Evolutionary conservation across 1,284 basidiomycete species (phyloP).

Genomic region (Malassezia furfur): DNA sequence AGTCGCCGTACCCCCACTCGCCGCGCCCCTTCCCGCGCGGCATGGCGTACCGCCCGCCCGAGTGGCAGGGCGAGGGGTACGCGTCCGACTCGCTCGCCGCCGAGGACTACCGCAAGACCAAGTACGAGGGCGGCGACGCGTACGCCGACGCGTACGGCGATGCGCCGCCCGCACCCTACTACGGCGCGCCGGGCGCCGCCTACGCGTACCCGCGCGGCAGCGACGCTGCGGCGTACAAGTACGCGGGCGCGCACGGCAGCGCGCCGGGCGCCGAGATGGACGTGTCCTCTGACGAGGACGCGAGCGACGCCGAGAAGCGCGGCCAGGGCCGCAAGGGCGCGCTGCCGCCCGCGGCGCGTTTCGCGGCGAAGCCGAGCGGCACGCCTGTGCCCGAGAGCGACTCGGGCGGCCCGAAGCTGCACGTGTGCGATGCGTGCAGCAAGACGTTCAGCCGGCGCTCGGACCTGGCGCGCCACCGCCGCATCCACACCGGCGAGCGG

Average conservation of each 20-base stretch:
- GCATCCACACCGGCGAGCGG: conserved; percentile 79
- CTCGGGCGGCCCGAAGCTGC: conserved; percentile 45
- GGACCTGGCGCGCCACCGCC: conserved; percentile 56
- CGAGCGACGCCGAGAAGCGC: conserved; percentile 8
- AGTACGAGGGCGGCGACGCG: conserved; percentile 7
- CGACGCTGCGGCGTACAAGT: conserved; percentile 10
- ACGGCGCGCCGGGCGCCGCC: background rate
- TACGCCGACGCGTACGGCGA: conserved; percentile 2
- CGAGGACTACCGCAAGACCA: background rate
- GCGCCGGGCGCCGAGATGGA: background rate
- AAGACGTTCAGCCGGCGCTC: conserved; percentile 46
- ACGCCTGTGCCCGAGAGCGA: conserved; percentile 33
- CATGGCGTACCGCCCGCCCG: background rate
- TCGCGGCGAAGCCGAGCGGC: conserved; percentile 20
- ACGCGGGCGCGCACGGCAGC: background rate
- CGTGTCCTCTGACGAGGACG: conserved; percentile 11
- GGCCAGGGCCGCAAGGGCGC: background rate
- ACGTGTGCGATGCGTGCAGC: conserved; percentile 41
- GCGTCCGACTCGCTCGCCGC: background rate
- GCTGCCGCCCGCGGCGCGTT: background rate
- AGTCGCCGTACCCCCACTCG: conserved; percentile 1
- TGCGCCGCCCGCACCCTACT: conserved; percentile 3
- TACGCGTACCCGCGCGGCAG: background rate
- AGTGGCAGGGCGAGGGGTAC: conserved; percentile 4
- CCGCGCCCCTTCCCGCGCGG: background rate